Evolutionary conservation across 306 rosid genomes (phyloP), one percentile per base, ranked within the genome.

Genomic region (Prunus mume): DNA sequence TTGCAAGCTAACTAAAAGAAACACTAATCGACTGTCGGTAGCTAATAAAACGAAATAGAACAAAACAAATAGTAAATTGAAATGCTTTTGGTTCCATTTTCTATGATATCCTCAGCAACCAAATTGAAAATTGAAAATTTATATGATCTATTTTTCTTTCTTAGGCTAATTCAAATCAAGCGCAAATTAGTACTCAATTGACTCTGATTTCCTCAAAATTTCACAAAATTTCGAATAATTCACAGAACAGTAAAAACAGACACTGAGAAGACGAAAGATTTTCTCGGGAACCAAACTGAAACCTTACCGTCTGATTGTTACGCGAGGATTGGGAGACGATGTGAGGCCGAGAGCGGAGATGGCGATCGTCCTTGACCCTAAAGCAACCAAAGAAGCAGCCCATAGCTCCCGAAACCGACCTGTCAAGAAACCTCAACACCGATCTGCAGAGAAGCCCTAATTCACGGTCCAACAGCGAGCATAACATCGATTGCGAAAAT

Each of bases 351-450:
- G 81, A 81, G 41, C 82, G 88, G 57, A 64, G 86, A 54, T 69
- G 83, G 32, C 79, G 87, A 66, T 78, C 79, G 18, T 92, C 91
- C 68, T 84, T 83, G 87, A 71, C 77, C 49, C 93, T 81, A 73
- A 96, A 88, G 83, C 98, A 93, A 55, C 84, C 87, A 51, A 93
- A 83, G 91, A 96, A 92, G 73, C 99, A 96, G n/a, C 93, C 89
- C 99, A 96, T 96, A 46, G 83, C 89, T 60, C 73, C 72, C 34
- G 85, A 66, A 72, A 96, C 62, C 38, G 93, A 85, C 73, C 87
- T 86, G 85, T 82, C 83, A 63, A 96, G 83, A 69, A 91, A 85
- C n/a, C 93, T 86, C 28, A 89, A 64, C 22, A 85, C 70, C 50
- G 88, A 90, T 69, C 85, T 72, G 77, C 85, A 76, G 38, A 78